These are phyloP conservation scores for Xylaria flabelliformis DNA, from an alignment of 495 filamentous ascomycete genomes.

Conservation along the genomic window DNA sequence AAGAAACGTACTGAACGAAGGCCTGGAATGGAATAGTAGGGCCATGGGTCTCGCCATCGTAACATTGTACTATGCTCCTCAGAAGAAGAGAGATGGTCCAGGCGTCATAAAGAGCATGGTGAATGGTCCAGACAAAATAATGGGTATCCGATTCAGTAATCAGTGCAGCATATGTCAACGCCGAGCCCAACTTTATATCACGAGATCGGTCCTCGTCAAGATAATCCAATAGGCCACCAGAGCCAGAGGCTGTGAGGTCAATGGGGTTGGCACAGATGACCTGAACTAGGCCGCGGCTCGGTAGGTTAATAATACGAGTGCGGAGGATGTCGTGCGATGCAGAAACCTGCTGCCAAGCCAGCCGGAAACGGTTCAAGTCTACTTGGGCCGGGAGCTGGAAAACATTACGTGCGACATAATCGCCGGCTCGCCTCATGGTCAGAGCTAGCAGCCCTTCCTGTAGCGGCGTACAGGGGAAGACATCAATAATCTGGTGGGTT, in stretches of 20 bases:
- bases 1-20: too few species aligned
- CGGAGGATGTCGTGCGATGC: slow-evolving; percentile 20
- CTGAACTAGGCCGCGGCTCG: slow-evolving; percentile 32
- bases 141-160: background rate
- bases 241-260: slow-evolving; percentile 15
- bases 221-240: background rate
- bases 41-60: too few species aligned
- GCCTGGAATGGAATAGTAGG: too few species aligned
- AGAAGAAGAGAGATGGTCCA: slow-evolving; percentile 51
- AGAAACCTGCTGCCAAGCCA: slow-evolving; percentile 47
- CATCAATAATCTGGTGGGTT: slow-evolving; percentile 56
- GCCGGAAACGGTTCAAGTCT: slow-evolving; percentile 46
- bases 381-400: slow-evolving; percentile 48
- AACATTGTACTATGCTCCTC: too few species aligned
- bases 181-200: slow-evolving; percentile 14
- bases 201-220: slow-evolving; percentile 22
- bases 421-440: slow-evolving; percentile 42
- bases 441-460: slow-evolving; percentile 61
- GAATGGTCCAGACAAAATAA: slow-evolving; percentile 62
- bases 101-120: slow-evolving; percentile 71
- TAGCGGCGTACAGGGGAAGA: slow-evolving; percentile 65
- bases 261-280: slow-evolving; percentile 22
- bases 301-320: slow-evolving; percentile 36
- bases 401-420: slow-evolving; percentile 45
- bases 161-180: background rate